Base-by-base conservation (phyloP, 208 protist species). In the Leishmania turanica region DNA sequence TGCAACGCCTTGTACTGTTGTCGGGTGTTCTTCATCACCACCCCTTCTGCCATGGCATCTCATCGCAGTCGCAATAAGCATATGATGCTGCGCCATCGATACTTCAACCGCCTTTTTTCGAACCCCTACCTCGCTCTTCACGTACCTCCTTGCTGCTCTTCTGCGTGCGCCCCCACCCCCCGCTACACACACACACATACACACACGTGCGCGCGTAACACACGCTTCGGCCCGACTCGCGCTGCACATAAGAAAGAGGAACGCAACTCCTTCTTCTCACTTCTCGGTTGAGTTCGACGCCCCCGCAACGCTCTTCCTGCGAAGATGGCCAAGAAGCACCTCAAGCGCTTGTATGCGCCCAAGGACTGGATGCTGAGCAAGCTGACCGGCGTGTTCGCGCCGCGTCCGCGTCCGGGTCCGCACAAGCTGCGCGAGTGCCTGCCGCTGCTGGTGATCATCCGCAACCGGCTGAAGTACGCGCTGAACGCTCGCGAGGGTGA, bases 301-400 rank as follows among this genome's bases (percentile, higher is more conserved):
- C 37, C 31, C 31, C 11, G n/a, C 24, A 66, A 37, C 70, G 17
- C 11, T n/a, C 71, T 17, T 42, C 73, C 19, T 17, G 54, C 73
- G 51, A 93, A 87, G 54, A 96, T 97, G 93, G 98, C 98, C 80
- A 99, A 99, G 95, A 99, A 99, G 89, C 99, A 99, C 96, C 88
- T 99, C 74, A 99, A 99, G 97, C 98, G 99, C 88, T 89, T 99
- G 69, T 97, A 94, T 88, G 99, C 99, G 71, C 99, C 99, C 78
- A 96, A 96, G 81, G 98, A 99, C 92, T 99, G 99, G 99, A 99
- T 99, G 99, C 93, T 99, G 68, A 98, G 98, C 94, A 99, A 99
- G 95, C 94, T 99, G 77, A 96, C 96, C 75, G 99, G 99, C 81
- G 91, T 98, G 74, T 99, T 94, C 75, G 99, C 99, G 17, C 99